Evolutionary conservation across 306 rosid species (phyloP).

Genomic region (Citrullus colocynthis): DNA sequence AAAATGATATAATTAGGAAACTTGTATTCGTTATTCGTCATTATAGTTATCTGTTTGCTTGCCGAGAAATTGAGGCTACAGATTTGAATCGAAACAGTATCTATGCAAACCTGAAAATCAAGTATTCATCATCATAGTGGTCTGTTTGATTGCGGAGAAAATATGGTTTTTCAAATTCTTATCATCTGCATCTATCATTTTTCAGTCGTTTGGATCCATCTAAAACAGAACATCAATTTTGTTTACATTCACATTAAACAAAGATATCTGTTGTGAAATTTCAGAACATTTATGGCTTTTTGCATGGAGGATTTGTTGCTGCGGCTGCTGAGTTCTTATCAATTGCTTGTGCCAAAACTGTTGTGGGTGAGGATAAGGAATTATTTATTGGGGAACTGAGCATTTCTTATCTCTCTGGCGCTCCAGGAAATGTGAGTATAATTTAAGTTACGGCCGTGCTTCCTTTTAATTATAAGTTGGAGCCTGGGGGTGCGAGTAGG

Average conservation of each 20-base stretch:
- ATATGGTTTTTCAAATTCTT: not conserved
- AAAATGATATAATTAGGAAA: not conserved
- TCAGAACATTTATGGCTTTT: conserved; percentile 19
- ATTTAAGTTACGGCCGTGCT: not conserved
- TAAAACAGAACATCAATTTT: not conserved
- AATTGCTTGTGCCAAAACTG: conserved; percentile 35
- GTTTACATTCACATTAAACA: not conserved
- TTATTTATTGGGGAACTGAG: conserved; percentile 37
- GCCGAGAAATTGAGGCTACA: not conserved
- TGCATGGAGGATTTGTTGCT: conserved; percentile 40
- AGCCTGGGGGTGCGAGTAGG: not conserved
- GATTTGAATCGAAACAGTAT: not conserved
- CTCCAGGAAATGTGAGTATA: conserved; percentile 25
- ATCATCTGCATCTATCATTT: not conserved
- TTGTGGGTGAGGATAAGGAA: conserved; percentile 24
- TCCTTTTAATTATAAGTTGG: not conserved
- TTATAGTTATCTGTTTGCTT: not conserved
- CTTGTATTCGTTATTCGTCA: not conserved
- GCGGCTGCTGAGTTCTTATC: conserved; percentile 31
- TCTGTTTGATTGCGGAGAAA: not conserved
- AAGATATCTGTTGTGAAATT: conserved; percentile 8
- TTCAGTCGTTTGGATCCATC: not conserved
- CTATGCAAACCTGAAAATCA: not conserved
- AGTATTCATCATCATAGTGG: not conserved
- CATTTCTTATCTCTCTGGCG: conserved; percentile 36